These are phyloP conservation scores for Cubamyces sp. DNA, from an alignment of 768 basidiomycete species.

Conservation along the genomic window DNA sequence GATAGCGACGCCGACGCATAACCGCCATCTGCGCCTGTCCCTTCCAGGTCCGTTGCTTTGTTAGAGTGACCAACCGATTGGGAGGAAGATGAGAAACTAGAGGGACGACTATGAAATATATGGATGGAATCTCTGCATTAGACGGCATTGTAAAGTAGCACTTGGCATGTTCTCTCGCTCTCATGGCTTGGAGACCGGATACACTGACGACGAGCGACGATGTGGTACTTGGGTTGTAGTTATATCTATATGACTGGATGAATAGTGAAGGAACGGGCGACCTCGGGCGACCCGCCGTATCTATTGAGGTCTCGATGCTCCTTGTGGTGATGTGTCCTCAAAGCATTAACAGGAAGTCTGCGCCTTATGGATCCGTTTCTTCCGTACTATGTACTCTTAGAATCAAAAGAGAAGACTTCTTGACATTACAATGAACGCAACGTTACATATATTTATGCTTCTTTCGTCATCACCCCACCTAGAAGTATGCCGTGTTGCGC, in stretches of 20 bases:
- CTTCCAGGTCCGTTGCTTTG: background rate
- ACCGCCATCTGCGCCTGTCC: background rate
- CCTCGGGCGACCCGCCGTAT: background rate
- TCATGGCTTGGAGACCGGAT: conserved; percentile 1
- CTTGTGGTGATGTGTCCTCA: too few species aligned
- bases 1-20: conserved; percentile 54
- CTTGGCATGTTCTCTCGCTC: conserved; percentile 4
- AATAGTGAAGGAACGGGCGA: too few species aligned
- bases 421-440: background rate
- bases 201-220: background rate
- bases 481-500: conserved; percentile 73
- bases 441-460: background rate
- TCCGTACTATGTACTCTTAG: too few species aligned
- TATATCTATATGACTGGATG: too few species aligned
- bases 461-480: conserved; percentile 23
- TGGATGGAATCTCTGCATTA: conserved; percentile 5
- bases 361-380: too few species aligned
- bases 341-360: too few species aligned
- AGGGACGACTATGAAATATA: background rate
- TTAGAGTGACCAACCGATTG: background rate
- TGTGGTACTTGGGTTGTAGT: too few species aligned
- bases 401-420: too few species aligned
- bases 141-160: conserved; percentile 20
- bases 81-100: too few species aligned
- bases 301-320: too few species aligned